phyloP scores from a whole-genome alignment of 2,329 filamentous ascomycete species.

The Cryphonectria parasitica region DNA sequence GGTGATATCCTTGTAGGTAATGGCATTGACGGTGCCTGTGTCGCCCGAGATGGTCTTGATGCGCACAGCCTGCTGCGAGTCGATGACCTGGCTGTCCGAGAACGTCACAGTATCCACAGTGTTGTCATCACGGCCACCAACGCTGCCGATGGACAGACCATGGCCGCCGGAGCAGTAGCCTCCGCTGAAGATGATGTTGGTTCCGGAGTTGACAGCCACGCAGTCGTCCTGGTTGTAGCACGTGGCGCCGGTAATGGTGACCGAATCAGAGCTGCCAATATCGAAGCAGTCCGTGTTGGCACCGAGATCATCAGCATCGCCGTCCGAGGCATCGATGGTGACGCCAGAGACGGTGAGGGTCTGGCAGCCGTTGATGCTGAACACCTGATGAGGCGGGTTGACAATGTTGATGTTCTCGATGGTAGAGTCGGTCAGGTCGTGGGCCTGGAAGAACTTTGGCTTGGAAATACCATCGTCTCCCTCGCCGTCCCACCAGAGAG shows the following conservation, averaged over 20 bases:
- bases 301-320: conserved; percentile 37
- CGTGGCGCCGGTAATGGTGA: conserved; percentile 55
- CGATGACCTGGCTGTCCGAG: conserved; percentile 48
- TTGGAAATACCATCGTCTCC: conserved; percentile 14
- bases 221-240: conserved; percentile 65
- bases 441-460: conserved; percentile 34
- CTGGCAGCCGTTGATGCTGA: conserved; percentile 49
- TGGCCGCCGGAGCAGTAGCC: conserved; percentile 54
- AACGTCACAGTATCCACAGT: conserved; percentile 55
- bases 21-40: conserved; percentile 3
- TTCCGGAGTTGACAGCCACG: conserved; percentile 60
- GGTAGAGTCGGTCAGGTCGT: conserved; percentile 39
- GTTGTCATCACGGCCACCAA: conserved; percentile 59
- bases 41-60: conserved; percentile 19
- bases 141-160: conserved; percentile 60
- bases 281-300: conserved; percentile 62
- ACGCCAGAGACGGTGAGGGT: conserved; percentile 52
- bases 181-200: conserved; percentile 42
- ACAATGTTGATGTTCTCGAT: conserved; percentile 45
- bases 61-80: conserved; percentile 54
- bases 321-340: conserved; percentile 60
- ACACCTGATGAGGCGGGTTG: conserved; percentile 58
- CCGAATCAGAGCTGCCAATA: conserved; percentile 48
- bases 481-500: conserved; percentile 64
- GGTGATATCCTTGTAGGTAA: conserved; percentile 18